Evolutionary conservation across 192 early-diverging fungal genomes (phyloP), one percentile per base, ranked within the genome.

Genomic region (Podila epigama): DNA sequence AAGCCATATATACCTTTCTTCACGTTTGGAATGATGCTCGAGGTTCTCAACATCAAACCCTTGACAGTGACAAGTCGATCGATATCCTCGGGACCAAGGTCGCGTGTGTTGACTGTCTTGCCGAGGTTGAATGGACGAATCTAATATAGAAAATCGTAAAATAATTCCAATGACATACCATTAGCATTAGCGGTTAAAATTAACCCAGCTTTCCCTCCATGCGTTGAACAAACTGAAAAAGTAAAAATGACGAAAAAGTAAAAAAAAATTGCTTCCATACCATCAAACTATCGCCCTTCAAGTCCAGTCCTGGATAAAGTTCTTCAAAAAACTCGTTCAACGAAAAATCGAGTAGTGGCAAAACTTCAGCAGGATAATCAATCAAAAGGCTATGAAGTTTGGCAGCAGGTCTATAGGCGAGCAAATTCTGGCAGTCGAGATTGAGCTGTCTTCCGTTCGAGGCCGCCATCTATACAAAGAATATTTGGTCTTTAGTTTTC

Each of bases 21-120:
- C 87, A 98, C 89, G 62, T 99, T 97, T 2, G 97, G 97, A 56
- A 99, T 96, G 41, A 98, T 81, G 42, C 95, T 89, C 10, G 96
- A 96, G 5, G 91, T 79, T 39, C 97, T 89, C 67, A 98, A 96
- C 80, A 99, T 83, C 65, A 99, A 82, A 35, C 97, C 97, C 70
- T 96, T 95, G 70, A 98, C 88, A 5, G 93, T 93, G 31, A 99
- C 93, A 25, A 99, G 85, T 66, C 97, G 95, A 86, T 99, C 97
- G 41, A 99, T 94, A 79, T 99, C 97, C 85, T 79, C 36, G n/a
- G 97, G 97, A 58, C 98, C 93, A 33, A 99, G 87, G 34, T 97
- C 92, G 58, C 97, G 90, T 86, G 98, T 92, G 78, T 98, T 99
- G 32, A 92, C 85, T n/a, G 85, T 80, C 51, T 68, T 53, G 63